phyloP scores from a whole-genome alignment of 73 alveolate genomes.

The Paramecium sonneborni region DNA sequence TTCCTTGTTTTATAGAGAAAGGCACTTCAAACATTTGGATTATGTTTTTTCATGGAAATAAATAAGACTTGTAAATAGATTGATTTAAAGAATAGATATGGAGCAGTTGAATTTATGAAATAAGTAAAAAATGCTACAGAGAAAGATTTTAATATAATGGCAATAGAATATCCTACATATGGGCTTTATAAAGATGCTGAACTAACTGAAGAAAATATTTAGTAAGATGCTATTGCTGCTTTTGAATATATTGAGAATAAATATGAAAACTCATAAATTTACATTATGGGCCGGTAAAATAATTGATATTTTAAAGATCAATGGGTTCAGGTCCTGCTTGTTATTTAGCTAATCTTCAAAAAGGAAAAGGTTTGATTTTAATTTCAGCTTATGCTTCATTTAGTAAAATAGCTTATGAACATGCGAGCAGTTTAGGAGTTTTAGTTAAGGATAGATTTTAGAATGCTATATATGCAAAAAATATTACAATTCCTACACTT shows the following conservation, averaged over 20 bases:
- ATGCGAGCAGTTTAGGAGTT: background rate
- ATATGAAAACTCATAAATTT: slow-evolving; percentile 73
- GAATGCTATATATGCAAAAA: background rate
- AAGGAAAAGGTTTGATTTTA: slow-evolving; percentile 49
- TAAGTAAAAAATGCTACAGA: slow-evolving; percentile 68
- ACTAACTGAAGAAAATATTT: background rate
- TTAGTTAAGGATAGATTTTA: background rate
- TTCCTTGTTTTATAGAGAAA: background rate
- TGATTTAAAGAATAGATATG: background rate
- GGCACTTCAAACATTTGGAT: slow-evolving; percentile 35
- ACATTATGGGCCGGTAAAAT: slow-evolving; percentile 84
- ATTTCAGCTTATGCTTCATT: slow-evolving; percentile 53
- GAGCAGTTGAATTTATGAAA: slow-evolving; percentile 31
- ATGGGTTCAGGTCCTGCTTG: slow-evolving; percentile 96
- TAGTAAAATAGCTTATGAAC: slow-evolving; percentile 51
- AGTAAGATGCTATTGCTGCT: slow-evolving; percentile 77
- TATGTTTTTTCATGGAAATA: slow-evolving; percentile 62
- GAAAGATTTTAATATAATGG: slow-evolving; percentile 75
- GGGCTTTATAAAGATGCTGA: slow-evolving; percentile 84
- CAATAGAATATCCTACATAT: slow-evolving; percentile 96
- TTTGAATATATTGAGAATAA: slow-evolving; percentile 73
- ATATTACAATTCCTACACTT: background rate
- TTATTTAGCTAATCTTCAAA: slow-evolving; percentile 75
- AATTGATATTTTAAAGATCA: slow-evolving; percentile 82
- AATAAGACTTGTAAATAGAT: slow-evolving; percentile 36